A percentile compares a stretch with the other conserved stretches of the same genome.
Conservation (phyloP, 1,139 yeast species). For the Diutina neorugosa region DNA sequence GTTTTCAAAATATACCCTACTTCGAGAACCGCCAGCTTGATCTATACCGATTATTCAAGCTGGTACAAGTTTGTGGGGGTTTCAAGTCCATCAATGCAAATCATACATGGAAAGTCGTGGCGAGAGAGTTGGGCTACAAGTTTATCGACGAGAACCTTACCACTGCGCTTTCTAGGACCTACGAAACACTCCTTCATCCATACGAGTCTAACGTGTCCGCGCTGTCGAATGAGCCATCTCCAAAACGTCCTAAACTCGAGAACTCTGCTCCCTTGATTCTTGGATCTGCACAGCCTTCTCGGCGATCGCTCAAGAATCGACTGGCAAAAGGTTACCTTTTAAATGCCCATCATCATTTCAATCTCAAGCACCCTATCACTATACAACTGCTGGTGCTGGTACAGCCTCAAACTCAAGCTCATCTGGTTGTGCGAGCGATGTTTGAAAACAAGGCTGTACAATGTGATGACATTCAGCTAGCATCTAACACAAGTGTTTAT, state of each 20-base stretch:
- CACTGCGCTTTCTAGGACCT: slow-evolving; percentile 52
- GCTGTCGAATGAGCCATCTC: background rate
- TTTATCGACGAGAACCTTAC: slow-evolving; percentile 64
- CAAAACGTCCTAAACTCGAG: slow-evolving; percentile 6
- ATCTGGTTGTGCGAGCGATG: background rate
- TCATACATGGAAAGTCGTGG: slow-evolving; percentile 55
- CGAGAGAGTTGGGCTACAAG: slow-evolving; percentile 65
- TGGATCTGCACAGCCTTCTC: slow-evolving; percentile 35
- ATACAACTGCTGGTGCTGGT: slow-evolving; percentile 3
- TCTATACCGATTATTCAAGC: slow-evolving; percentile 35
- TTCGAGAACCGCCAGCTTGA: slow-evolving; percentile 48
- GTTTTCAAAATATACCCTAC: slow-evolving; percentile 31
- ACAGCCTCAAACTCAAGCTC: background rate
- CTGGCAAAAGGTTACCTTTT: slow-evolving; percentile 38
- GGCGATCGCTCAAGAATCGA: slow-evolving; percentile 32
- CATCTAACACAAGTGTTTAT: background rate
- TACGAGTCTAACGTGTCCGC: slow-evolving; percentile 14
- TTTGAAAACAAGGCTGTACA: background rate
- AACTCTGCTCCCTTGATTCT: slow-evolving; percentile 18
- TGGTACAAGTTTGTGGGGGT: slow-evolving; percentile 49
- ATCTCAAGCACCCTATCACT: background rate
- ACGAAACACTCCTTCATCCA: slow-evolving; percentile 25
- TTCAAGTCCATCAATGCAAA: slow-evolving; percentile 40
- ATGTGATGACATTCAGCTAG: background rate
- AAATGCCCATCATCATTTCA: slow-evolving; percentile 27